phyloP scores from a whole-genome alignment of 148 eudicot species.

The Vaccinium corymbosum region DNA sequence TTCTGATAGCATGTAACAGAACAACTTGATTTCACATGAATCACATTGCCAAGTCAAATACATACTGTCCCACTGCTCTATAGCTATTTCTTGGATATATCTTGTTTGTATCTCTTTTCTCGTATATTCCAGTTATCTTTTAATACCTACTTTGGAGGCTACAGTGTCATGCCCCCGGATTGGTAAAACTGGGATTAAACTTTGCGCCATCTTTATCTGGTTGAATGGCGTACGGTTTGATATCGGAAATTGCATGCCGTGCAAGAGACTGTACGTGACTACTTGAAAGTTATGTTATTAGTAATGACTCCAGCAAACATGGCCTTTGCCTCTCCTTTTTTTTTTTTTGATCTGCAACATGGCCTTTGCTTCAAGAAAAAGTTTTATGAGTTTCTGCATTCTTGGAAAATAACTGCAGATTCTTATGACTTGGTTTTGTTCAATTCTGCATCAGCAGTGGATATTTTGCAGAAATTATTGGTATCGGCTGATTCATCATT shows the following conservation, averaged over 20 bases:
- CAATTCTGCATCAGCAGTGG: not conserved
- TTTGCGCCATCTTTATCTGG: not conserved
- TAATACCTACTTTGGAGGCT: not conserved
- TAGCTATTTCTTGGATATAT: not conserved
- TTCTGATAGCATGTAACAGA: not conserved
- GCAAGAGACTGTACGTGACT: not conserved
- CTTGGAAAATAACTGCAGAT: not conserved
- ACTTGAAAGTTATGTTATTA: not conserved
- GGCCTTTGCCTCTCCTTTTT: not conserved
- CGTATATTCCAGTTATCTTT: not conserved
- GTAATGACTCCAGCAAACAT: not conserved
- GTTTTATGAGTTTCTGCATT: not conserved
- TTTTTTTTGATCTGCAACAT: not conserved
- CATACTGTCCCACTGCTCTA: not conserved
- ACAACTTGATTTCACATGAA: too few species aligned
- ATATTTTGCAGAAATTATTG: not conserved
- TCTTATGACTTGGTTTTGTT: not conserved
- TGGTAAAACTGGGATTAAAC: not conserved
- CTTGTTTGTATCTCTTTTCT: not conserved
- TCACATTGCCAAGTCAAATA: not conserved
- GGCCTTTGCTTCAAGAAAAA: not conserved
- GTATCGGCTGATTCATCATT: not conserved
- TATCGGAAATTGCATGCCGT: not conserved
- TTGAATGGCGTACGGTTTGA: not conserved
- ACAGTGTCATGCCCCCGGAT: not conserved